phyloP scores from a whole-genome alignment of 805 yeast genomes.

The Pichia kluyveri region DNA sequence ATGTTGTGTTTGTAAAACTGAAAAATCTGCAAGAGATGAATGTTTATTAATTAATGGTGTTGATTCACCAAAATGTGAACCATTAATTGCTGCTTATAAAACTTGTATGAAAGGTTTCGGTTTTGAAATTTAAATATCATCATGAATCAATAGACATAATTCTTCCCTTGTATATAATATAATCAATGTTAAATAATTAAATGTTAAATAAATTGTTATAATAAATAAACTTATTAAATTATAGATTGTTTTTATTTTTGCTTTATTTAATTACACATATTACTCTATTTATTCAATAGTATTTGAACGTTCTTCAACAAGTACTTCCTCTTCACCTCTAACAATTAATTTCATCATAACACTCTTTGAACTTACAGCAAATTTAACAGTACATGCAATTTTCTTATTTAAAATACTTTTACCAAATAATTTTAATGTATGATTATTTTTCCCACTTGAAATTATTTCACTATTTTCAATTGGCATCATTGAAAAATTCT shows the following conservation, averaged over 20 bases:
- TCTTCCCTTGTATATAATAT: not conserved
- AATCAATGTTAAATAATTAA: no score
- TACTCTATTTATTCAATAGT: constrained; percentile 28
- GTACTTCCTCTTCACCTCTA: constrained; percentile 42
- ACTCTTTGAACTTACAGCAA: constrained; percentile 40
- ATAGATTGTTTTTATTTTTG: not conserved
- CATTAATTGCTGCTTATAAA: constrained; percentile 65
- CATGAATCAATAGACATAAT: not conserved
- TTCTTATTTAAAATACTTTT: constrained; percentile 54
- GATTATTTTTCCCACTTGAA: constrained; percentile 41
- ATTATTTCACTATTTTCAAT: constrained; percentile 67
- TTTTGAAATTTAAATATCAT: constrained; percentile 37
- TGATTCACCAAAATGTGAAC: constrained; percentile 74
- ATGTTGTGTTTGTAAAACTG: constrained; percentile 86
- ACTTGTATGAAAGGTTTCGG: constrained; percentile 90
- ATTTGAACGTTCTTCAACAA: constrained; percentile 43
- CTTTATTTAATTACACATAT: no score
- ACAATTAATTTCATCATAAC: constrained; percentile 51
- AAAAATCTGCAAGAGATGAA: constrained; percentile 60
- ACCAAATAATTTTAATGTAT: constrained; percentile 75
- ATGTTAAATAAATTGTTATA: no score
- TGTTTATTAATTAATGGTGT: constrained; percentile 78
- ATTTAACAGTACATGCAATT: constrained; percentile 40
- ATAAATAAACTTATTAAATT: no score
- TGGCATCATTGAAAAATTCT: constrained; percentile 55